These are phyloP conservation scores for Termitomyces titanicus DNA, from an alignment of 768 basidiomycete genomes.

Conservation along the genomic window DNA sequence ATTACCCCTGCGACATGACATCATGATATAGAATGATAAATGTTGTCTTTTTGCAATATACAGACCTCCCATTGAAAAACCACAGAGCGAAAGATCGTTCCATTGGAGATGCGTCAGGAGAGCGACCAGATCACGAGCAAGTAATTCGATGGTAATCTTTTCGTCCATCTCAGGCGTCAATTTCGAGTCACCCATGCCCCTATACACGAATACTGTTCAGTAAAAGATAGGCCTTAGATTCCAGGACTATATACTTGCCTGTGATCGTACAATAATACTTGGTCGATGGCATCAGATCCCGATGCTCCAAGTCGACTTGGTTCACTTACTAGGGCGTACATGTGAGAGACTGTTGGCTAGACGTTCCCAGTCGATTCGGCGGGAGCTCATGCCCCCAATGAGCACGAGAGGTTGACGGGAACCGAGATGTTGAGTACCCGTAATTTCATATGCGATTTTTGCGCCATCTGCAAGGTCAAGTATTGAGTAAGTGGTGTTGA, in stretches of 20 bases:
- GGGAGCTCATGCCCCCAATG: conserved; percentile 39
- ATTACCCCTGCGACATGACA: conserved; percentile 29
- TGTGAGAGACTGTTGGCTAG: conserved; percentile 29
- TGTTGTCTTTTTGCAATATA: background rate
- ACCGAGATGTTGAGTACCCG: conserved; percentile 31
- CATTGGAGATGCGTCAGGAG: conserved; percentile 37
- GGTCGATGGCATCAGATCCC: background rate
- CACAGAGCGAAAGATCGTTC: conserved; percentile 39
- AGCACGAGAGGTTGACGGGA: conserved; percentile 34
- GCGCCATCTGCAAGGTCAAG: conserved; percentile 38
- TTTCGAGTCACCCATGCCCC: conserved; percentile 46
- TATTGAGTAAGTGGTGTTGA: conserved; percentile 16
- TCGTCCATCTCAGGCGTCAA: conserved; percentile 28
- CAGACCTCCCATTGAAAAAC: conserved; percentile 52
- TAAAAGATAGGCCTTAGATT: background rate
- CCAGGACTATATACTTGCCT: conserved; percentile 8
- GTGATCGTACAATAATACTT: conserved; percentile 44
- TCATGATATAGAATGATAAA: background rate
- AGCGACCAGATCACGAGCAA: conserved; percentile 39
- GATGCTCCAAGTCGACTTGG: too few relatives aligned
- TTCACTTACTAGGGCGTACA: conserved; percentile 34
- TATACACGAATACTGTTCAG: conserved; percentile 8
- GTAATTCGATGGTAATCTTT: conserved; percentile 37
- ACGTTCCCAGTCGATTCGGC: conserved; percentile 37
- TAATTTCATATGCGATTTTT: conserved; percentile 35